These are phyloP conservation scores for Cucumis melo DNA, from an alignment of 306 rosid genomes.

Conservation along the genomic window DNA sequence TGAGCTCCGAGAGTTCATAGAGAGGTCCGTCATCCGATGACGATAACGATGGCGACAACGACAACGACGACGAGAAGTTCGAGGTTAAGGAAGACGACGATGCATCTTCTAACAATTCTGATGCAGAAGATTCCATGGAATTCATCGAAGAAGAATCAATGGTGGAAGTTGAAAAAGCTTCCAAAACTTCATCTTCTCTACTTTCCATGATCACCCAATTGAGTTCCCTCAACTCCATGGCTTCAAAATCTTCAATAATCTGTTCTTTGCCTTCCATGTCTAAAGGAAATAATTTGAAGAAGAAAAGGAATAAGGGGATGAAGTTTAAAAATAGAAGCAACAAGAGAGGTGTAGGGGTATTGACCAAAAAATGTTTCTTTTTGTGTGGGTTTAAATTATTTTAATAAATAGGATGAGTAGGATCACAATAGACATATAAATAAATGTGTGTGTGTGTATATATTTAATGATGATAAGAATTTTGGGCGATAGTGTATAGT, in stretches of 20 bases:
- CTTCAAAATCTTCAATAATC: neutral
- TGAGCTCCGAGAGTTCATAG: constrained; percentile 55
- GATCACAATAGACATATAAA: neutral
- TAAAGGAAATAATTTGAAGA: neutral
- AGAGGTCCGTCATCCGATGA: constrained; percentile 49
- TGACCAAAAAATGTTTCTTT: neutral
- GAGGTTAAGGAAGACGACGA: constrained; percentile 19
- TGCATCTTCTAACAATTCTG: constrained; percentile 49
- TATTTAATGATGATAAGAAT: neutral
- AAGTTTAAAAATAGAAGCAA: neutral
- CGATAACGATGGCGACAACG: neutral
- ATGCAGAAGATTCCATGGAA: constrained; percentile 22
- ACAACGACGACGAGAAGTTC: neutral
- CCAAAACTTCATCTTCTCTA: neutral
- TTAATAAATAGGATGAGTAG: neutral
- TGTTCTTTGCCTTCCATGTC: constrained; percentile 10
- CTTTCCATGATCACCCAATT: constrained; percentile 24
- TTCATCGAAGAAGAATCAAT: constrained; percentile 17
- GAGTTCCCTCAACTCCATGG: constrained; percentile 7
- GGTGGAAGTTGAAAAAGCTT: neutral
- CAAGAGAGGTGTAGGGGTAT: neutral
- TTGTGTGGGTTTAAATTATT: neutral
- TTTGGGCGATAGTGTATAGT: neutral
- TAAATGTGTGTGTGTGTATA: neutral
- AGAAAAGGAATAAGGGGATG: neutral